A percentile compares a stretch with the other conserved stretches of the same genome.
Conservation (phyloP, 495 filamentous ascomycete species). For the Clavariopsis aquatica region DNA sequence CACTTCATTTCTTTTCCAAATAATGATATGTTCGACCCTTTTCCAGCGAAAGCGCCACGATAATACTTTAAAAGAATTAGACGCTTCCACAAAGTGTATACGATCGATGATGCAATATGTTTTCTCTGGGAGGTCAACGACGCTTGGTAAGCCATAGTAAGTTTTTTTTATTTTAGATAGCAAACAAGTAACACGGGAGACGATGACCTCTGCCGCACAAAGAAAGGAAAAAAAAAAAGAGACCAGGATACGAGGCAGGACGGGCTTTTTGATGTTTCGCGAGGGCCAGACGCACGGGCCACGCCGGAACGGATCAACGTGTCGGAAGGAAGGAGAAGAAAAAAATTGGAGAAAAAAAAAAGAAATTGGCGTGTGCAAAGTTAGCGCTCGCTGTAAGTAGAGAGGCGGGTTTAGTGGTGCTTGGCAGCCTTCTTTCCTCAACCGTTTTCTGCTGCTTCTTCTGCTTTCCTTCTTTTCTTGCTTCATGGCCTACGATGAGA, state of each 20-base stretch:
- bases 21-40: conserved; percentile 35
- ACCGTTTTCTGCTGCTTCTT: conserved; percentile 21
- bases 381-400: not conserved
- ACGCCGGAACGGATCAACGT: not conserved
- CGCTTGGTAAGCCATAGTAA: conserved; percentile 56
- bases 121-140: conserved; percentile 63
- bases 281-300: not conserved
- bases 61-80: not conserved
- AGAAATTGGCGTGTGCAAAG: too few relatives aligned
- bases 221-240: conserved; percentile 49
- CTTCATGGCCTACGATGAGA: conserved; percentile 58
- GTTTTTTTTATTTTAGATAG: too few relatives aligned
- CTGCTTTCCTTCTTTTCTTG: conserved; percentile 28
- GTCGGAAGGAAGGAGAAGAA: too few relatives aligned
- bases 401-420: not conserved
- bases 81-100: conserved; percentile 38
- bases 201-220: conserved; percentile 63
- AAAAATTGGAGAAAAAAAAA: not conserved
- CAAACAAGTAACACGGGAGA: conserved; percentile 58
- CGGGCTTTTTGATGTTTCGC: conserved; percentile 9
- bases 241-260: not conserved
- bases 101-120: conserved; percentile 57
- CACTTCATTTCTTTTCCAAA: not conserved
- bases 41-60: conserved; percentile 44
- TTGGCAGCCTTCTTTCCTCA: conserved; percentile 37